These are phyloP conservation scores for Russula lepida DNA, from an alignment of 768 basidiomycete genomes.

Conservation along the genomic window DNA sequence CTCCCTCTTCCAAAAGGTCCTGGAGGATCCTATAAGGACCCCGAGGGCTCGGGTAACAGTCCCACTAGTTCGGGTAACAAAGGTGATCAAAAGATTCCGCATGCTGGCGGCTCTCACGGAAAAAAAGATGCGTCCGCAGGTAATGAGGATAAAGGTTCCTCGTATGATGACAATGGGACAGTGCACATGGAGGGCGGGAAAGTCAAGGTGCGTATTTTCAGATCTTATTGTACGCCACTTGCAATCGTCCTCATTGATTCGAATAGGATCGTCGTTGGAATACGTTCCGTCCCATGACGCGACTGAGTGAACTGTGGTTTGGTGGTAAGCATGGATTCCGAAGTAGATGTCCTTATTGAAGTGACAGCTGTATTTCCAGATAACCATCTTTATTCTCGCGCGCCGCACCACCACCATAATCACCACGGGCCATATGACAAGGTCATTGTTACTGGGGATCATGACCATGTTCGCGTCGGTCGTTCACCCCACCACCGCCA, in stretches of 20 bases:
- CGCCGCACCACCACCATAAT: conserved; percentile 2
- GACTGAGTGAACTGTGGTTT: conserved; percentile 21
- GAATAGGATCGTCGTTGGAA: conserved; percentile 20
- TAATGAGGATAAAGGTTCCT: background rate
- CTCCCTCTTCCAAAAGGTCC: conserved; percentile 5
- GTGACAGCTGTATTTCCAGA: background rate
- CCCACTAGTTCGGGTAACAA: background rate
- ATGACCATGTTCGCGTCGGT: conserved; percentile 12
- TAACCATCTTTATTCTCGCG: background rate
- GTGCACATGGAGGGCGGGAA: conserved; percentile 4
- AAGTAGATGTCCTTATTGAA: background rate
- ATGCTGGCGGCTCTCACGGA: background rate
- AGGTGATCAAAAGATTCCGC: background rate
- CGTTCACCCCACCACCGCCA: background rate
- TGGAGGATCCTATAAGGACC: background rate
- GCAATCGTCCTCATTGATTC: background rate
- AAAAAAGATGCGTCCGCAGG: background rate
- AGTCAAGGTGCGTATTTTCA: background rate
- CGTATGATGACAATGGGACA: background rate
- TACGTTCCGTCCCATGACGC: conserved; percentile 17
- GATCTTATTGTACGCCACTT: background rate
- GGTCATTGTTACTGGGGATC: conserved; percentile 9
- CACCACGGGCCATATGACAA: background rate
- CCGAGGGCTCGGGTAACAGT: background rate
- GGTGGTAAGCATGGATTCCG: conserved; percentile 1